phyloP scores from a whole-genome alignment of 345 rosid species.

The Brassica carinata region DNA sequence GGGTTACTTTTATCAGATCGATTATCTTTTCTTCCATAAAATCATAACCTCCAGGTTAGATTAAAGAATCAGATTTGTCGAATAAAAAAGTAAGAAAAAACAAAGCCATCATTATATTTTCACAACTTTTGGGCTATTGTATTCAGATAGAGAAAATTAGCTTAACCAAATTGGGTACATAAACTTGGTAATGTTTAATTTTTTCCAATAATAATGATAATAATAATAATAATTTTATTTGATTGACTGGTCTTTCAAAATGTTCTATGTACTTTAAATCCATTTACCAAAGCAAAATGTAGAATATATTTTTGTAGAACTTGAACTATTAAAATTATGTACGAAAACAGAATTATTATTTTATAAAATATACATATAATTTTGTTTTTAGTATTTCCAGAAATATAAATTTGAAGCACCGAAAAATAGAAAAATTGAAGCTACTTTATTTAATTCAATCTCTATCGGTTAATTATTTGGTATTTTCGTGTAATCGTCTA shows the following conservation, averaged over 20 bases:
- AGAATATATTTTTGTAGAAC: background rate
- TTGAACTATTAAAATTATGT: background rate
- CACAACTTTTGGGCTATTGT: slow-evolving; percentile 26
- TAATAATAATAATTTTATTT: background rate
- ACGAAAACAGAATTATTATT: background rate
- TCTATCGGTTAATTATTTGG: background rate
- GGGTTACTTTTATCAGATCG: slow-evolving; percentile 46
- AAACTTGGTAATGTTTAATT: background rate
- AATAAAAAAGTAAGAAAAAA: slow-evolving; percentile 3
- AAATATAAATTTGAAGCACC: background rate
- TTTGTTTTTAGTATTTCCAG: background rate
- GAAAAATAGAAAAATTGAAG: background rate
- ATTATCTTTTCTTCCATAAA: slow-evolving; percentile 35
- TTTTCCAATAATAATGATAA: background rate
- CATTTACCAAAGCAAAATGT: background rate
- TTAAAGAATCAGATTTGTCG: slow-evolving; percentile 37
- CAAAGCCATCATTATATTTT: slow-evolving; percentile 28
- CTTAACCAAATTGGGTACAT: slow-evolving; percentile 10
- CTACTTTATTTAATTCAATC: background rate
- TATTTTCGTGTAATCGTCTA: background rate
- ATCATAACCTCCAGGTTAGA: slow-evolving; percentile 44
- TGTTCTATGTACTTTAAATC: background rate
- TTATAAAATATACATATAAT: background rate
- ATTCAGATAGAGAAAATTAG: slow-evolving; percentile 8
- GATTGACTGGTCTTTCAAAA: background rate